phyloP scores from a whole-genome alignment of 164 flowering plant species.

The Chloranthus sessilifolius region DNA sequence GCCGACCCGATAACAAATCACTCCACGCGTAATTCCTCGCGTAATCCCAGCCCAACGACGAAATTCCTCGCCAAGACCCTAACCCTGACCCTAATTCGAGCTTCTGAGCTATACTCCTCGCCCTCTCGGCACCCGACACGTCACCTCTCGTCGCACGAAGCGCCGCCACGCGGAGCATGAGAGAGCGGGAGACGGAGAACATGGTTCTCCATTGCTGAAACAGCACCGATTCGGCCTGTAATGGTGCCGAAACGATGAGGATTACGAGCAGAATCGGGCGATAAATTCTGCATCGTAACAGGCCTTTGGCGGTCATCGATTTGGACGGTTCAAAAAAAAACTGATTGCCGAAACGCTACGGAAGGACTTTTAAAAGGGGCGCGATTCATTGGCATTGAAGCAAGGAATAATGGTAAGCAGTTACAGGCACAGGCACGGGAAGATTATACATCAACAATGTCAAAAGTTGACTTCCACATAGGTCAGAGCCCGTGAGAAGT shows the following conservation, averaged over 20 bases:
- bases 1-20: neutral
- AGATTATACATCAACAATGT: no score
- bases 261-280: neutral
- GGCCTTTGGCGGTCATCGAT: no score
- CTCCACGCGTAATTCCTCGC: constrained; percentile 13
- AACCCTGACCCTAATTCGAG: constrained; percentile 10
- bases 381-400: no score
- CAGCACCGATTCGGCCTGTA: neutral
- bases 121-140: constrained; percentile 12
- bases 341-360: no score
- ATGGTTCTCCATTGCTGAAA: constrained; percentile 6
- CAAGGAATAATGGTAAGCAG: no score
- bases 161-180: constrained; percentile 16
- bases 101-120: constrained; percentile 12
- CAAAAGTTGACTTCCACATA: no score
- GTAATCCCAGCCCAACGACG: constrained; percentile 15
- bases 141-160: constrained; percentile 14
- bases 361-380: no score
- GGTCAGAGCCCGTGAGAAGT: no score
- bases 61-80: constrained; percentile 2
- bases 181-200: constrained; percentile 12
- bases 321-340: no score
- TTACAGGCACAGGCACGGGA: no score
- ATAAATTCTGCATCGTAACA: no score
- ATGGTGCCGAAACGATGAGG: neutral